Conservation (phyloP, 2,329 filamentous ascomycete genomes). For the Tolypocladium guangdongense region DNA sequence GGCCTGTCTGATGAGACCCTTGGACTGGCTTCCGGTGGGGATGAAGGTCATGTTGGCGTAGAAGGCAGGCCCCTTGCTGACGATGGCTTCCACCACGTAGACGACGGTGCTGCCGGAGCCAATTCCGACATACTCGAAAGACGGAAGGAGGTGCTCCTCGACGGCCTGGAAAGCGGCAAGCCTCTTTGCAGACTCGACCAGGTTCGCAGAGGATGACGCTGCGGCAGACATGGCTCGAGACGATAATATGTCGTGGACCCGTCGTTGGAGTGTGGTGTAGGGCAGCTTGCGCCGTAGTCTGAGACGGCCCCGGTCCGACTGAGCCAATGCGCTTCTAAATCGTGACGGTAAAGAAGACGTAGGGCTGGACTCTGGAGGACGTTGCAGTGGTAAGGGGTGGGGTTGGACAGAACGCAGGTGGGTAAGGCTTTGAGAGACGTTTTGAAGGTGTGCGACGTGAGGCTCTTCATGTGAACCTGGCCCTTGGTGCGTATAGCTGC, state of each 20-base stretch:
- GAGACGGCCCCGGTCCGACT: no score
- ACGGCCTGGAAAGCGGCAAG: slow-evolving; percentile 66
- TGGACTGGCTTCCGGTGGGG: slow-evolving; percentile 85
- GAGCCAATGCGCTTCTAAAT: background rate
- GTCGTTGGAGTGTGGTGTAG: background rate
- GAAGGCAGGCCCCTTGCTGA: slow-evolving; percentile 41
- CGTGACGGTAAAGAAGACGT: background rate
- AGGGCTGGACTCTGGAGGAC: background rate
- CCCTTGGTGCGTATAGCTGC: background rate
- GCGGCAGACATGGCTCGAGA: background rate
- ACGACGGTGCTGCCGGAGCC: slow-evolving; percentile 74
- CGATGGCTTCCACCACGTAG: slow-evolving; percentile 76
- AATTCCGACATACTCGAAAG: slow-evolving; percentile 61
- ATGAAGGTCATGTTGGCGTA: slow-evolving; percentile 67
- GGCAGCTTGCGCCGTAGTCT: background rate
- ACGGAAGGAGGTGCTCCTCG: slow-evolving; percentile 55
- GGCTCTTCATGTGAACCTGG: background rate
- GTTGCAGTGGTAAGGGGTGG: background rate
- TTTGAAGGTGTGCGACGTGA: background rate
- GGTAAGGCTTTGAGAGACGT: background rate
- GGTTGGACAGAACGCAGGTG: background rate
- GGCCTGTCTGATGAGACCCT: slow-evolving; percentile 71
- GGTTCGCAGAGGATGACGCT: slow-evolving; percentile 7
- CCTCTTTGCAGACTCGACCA: slow-evolving; percentile 64
- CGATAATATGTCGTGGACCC: background rate